Base-by-base conservation (phyloP, 345 rosid species). In the Rhodomyrtus tomentosa region DNA sequence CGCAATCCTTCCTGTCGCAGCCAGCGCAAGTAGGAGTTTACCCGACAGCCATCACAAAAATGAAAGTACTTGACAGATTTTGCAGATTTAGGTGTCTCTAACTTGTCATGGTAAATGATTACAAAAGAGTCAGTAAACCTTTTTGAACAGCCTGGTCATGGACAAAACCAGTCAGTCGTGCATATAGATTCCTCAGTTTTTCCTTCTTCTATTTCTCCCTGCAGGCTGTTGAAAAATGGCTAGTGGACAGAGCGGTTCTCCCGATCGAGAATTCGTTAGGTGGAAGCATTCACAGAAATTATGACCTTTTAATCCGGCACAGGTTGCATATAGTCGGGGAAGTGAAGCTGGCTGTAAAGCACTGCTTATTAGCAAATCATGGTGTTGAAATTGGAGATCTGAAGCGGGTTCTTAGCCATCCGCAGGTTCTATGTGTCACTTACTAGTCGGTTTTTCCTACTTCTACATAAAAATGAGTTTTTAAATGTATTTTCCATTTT, bases 211-310 rank as follows among this genome's bases (percentile, higher is more conserved):
- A 42, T 38, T 29, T 79, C 20, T 38, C n/a, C 53, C 51, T 29
- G 20, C 88, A 96, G 98, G 94, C 99, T 62, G 98, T 93, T 81
- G 98, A 94, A 86, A 83, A 92, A 85, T 97, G 98, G 99, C 91
- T 95, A 85, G 99, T 95, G 81, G 99, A 95, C 84, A 86, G 99
- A 89, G 99, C 99, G 49, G 96, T 97, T 88, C 92, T 95, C 83
- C 99, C 99, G 0, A 94, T 97, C 73, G 99, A 97, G 92, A 97
- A 97, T 90, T 95, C 99, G 76, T 88, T 97, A 85, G 99, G 99
- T 82, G 99, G 99, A 85, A 97, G 99, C 91, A 97, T 97, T 86
- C 99, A 97, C 86, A 90, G 99, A 91, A 96, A 96, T 88, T 96
- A 95, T 83, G 99, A 97, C 86, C 98, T 97, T 55, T 90, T 97